phyloP scores from a whole-genome alignment of 148 eudicot genomes.

The Arbutus unedo region DNA sequence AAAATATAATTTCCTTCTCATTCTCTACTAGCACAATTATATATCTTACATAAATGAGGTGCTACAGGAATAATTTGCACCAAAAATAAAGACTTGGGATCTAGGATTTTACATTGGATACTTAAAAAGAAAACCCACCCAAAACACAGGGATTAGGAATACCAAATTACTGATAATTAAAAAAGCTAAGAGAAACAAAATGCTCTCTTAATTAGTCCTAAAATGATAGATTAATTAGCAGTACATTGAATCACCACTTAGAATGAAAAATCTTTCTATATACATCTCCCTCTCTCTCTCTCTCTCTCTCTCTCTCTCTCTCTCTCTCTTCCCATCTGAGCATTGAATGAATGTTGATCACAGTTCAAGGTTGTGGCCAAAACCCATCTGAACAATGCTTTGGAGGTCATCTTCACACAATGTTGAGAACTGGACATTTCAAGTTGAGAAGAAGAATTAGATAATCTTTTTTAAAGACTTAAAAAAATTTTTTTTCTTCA shows the following conservation, averaged over 20 bases:
- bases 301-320: slow-evolving; percentile 31
- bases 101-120: slow-evolving; percentile 10
- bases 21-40: background rate
- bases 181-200: slow-evolving; percentile 13
- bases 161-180: background rate
- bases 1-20: background rate
- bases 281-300: slow-evolving; percentile 44
- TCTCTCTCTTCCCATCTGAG: slow-evolving; percentile 15
- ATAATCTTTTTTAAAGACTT: background rate
- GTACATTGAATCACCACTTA: slow-evolving; percentile 15
- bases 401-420: slow-evolving; percentile 75
- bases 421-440: slow-evolving; percentile 44
- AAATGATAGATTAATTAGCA: slow-evolving; percentile 2
- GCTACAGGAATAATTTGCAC: slow-evolving; percentile 17
- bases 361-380: slow-evolving; percentile 49
- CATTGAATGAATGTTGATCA: slow-evolving; percentile 41
- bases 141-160: background rate
- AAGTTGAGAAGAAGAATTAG: slow-evolving; percentile 4
- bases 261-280: slow-evolving; percentile 29
- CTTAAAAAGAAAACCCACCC: slow-evolving; percentile 8
- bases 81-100: background rate
- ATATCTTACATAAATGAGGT: background rate
- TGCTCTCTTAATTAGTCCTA: slow-evolving; percentile 8
- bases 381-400: slow-evolving; percentile 76
- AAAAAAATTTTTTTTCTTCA: background rate